phyloP scores from a whole-genome alignment of 2,329 filamentous ascomycete genomes.

The Xylaria sp. region DNA sequence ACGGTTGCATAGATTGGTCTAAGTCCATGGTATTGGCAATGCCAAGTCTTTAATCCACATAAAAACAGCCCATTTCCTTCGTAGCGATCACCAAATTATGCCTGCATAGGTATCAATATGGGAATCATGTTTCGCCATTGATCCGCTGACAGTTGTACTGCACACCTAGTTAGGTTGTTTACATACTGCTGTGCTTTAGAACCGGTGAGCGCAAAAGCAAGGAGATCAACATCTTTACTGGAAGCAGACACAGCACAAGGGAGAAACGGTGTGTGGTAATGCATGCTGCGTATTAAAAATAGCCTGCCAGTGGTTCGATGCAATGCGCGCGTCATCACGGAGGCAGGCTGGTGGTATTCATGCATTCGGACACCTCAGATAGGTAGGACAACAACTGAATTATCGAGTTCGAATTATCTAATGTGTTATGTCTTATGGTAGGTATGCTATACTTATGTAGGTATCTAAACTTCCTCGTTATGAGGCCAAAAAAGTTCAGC shows the following conservation, averaged over 20 bases:
- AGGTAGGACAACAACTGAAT: too few relatives aligned
- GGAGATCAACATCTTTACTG: neutral
- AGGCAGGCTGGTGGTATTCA: neutral
- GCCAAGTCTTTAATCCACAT: neutral
- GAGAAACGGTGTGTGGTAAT: neutral
- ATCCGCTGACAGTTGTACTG: neutral
- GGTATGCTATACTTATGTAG: too few relatives aligned
- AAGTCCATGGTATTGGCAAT: neutral
- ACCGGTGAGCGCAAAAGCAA: neutral
- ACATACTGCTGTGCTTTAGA: neutral
- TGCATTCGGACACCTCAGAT: neutral
- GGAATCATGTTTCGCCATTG: neutral
- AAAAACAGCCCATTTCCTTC: neutral
- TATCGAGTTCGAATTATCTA: neutral
- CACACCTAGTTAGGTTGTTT: neutral
- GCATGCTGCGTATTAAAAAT: neutral
- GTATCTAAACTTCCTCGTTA: neutral
- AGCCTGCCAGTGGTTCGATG: neutral
- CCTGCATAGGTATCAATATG: neutral
- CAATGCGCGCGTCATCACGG: neutral
- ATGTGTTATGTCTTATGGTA: neutral
- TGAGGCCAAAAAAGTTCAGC: neutral
- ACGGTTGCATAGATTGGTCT: neutral
- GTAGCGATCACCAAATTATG: neutral
- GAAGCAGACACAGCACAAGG: neutral